Base-by-base conservation (phyloP, 169 alveolate species). In the Plasmodium knowlesi region DNA sequence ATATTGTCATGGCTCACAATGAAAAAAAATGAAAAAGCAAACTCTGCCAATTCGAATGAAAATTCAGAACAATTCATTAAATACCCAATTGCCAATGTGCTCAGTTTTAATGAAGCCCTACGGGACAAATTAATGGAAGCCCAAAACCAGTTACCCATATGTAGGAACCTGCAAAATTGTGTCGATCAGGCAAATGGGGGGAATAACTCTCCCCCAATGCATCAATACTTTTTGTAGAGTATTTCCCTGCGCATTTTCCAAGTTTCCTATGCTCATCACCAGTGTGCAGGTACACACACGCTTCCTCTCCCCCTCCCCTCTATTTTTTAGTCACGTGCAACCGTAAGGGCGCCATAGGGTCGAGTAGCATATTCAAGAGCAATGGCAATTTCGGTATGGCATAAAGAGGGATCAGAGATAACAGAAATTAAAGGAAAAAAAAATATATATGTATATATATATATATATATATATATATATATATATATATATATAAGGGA, bases 1-100 rank as follows among this genome's bases (percentile, higher is more conserved):
- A 88, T 88, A 32, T 32, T 88, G 14, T 88, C 93, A 32, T 88
- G 93, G 93, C 22, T 88, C 71, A 88, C 93, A 0, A 41, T 88
- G 32, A 88, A 88, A 88, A 88, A 88, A 76, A 78, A 22, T 39
- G 88, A 74, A 14, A 39, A 41, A 54, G 88, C 34, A 76, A 88
- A 78, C 61, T 16, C 84, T 34, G 19, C 80, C 22, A 73, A 46
- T 30, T 30, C 84, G 43, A 78, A 72, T 76, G 88, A 88, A 1
- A 76, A 32, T 32, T 32, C 71, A 8, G 88, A 88, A 2, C 84
- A 88, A 6, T 16, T 6, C 50, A 8, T 78, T 78, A 88, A 88
- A 61, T 79, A 88, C 25, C 88, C 93, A 74, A 88, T 78, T 39
- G 88, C 43, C 10, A 88, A 78, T 72, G 85, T 88, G 4, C 19